Percentiles rank a stretch among this genome's conserved stretches.
These are phyloP conservation scores for Boletellus emodensis DNA, from an alignment of 768 basidiomycete species.

Conservation along the genomic window DNA sequence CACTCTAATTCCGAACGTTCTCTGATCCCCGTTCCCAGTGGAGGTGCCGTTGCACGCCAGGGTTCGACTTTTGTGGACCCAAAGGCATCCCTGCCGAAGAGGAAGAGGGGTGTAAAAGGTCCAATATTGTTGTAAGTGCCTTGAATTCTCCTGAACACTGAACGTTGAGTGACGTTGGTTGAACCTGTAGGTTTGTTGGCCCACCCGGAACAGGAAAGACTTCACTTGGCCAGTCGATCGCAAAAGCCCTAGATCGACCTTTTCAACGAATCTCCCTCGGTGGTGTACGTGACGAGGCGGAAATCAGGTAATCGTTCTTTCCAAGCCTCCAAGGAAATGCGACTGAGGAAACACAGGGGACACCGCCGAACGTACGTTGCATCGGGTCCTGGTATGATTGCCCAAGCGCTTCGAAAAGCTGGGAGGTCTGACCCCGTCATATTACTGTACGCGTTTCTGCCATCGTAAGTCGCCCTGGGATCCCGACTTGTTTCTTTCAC, in stretches of 20 bases:
- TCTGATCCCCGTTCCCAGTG: conserved; percentile 16
- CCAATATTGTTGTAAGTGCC: conserved; percentile 59
- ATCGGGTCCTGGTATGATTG: conserved; percentile 78
- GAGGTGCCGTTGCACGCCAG: conserved; percentile 10
- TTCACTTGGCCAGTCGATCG: conserved; percentile 84
- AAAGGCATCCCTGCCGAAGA: conserved; percentile 7
- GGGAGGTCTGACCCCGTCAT: conserved; percentile 78
- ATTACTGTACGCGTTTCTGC: conserved; percentile 45
- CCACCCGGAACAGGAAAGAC: conserved; percentile 93
- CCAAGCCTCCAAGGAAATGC: conserved; percentile 4
- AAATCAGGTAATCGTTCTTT: conserved; percentile 44
- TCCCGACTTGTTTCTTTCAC: conserved; percentile 1
- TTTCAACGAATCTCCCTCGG: conserved; percentile 93
- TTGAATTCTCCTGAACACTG: not conserved
- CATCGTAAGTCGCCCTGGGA: not conserved
- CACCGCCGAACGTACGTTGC: conserved; percentile 89
- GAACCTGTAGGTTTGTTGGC: conserved; percentile 65
- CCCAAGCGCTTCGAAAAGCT: conserved; percentile 82
- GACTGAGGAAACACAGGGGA: conserved; percentile 33
- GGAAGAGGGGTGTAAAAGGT: conserved; percentile 53
- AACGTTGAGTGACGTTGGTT: not conserved
- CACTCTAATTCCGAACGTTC: conserved; percentile 21
- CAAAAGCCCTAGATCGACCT: conserved; percentile 74
- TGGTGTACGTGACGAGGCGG: conserved; percentile 90
- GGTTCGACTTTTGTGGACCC: conserved; percentile 3